phyloP scores from a whole-genome alignment of 345 rosid genomes.

The Erucastrum elatum region DNA sequence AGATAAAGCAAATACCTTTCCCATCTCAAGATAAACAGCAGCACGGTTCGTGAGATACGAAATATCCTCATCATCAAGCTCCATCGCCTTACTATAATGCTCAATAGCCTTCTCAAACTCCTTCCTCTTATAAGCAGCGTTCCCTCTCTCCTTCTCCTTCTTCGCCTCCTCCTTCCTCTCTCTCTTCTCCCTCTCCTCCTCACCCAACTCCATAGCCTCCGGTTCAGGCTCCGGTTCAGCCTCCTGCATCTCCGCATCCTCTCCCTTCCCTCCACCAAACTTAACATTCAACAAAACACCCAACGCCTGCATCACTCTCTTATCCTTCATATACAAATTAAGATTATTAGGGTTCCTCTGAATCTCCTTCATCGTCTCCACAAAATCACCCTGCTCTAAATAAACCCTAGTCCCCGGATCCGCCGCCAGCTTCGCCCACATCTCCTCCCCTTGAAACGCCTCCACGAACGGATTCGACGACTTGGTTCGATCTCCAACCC shows the following conservation, averaged over 20 bases:
- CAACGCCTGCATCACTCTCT: constrained; percentile 92
- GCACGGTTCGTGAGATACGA: constrained; percentile 79
- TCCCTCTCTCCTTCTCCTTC: constrained; percentile 84
- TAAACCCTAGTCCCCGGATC: constrained; percentile 72
- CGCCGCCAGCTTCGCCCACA: constrained; percentile 94
- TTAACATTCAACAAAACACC: constrained; percentile 82
- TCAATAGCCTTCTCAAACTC: constrained; percentile 81
- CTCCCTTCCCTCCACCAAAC: constrained; percentile 48
- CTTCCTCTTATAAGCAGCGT: constrained; percentile 88
- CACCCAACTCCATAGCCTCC: constrained; percentile 34
- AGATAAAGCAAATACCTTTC: constrained; percentile 51
- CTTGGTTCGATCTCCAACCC: constrained; percentile 8
- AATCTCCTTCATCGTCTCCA: constrained; percentile 84
- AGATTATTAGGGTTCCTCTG: constrained; percentile 77
- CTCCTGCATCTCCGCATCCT: constrained; percentile 58
- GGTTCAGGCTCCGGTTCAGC: constrained; percentile 39
- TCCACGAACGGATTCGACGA: constrained; percentile 64
- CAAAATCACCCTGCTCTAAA: constrained; percentile 80
- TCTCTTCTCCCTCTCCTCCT: constrained; percentile 43
- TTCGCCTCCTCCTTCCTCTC: constrained; percentile 44
- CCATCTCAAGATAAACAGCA: constrained; percentile 92
- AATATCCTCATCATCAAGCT: constrained; percentile 84
- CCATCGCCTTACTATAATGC: constrained; percentile 77
- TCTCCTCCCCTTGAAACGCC: constrained; percentile 77
- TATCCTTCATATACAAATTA: constrained; percentile 79